Percentiles rank a stretch among this genome's conserved stretches.
phyloP scores from a whole-genome alignment of 768 basidiomycete species.

The Mycena leptocephala region DNA sequence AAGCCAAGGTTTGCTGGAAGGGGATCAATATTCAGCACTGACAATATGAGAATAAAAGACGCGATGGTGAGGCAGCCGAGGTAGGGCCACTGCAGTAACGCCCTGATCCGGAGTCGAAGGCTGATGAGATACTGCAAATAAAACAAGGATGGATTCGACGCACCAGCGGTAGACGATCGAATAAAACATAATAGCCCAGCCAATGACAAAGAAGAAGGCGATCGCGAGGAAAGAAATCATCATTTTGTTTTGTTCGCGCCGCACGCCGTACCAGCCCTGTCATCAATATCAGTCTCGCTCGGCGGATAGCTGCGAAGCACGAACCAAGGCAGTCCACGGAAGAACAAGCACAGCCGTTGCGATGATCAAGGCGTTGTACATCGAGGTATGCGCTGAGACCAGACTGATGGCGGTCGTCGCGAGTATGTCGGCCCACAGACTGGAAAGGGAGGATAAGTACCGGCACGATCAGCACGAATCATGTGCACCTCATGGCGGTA shows the following conservation, averaged over 20 bases:
- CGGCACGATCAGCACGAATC: neutral
- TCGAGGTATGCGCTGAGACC: slow-evolving; percentile 57
- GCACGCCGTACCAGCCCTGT: slow-evolving; percentile 72
- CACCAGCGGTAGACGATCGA: slow-evolving; percentile 63
- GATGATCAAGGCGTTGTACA: slow-evolving; percentile 65
- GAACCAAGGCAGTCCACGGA: slow-evolving; percentile 70
- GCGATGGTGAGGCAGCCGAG: slow-evolving; percentile 62
- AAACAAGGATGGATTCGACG: slow-evolving; percentile 32
- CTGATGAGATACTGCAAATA: slow-evolving; percentile 43
- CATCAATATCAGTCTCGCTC: neutral
- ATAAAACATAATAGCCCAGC: slow-evolving; percentile 65
- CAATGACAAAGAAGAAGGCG: slow-evolving; percentile 53
- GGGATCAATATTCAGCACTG: slow-evolving; percentile 30
- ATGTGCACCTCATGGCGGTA: slow-evolving; percentile 51
- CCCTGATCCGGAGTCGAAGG: slow-evolving; percentile 59
- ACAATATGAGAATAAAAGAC: slow-evolving; percentile 59
- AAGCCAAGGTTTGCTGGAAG: slow-evolving; percentile 43
- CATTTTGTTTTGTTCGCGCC: slow-evolving; percentile 58
- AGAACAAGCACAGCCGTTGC: slow-evolving; percentile 59
- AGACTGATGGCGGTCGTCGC: slow-evolving; percentile 60
- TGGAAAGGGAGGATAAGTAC: slow-evolving; percentile 16
- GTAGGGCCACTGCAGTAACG: slow-evolving; percentile 64
- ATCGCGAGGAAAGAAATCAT: slow-evolving; percentile 63
- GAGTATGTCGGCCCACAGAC: slow-evolving; percentile 73
- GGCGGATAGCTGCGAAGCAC: neutral